These are phyloP conservation scores for Picea sitchensis DNA, from an alignment of 75 land plant species.

Conservation along the genomic window DNA sequence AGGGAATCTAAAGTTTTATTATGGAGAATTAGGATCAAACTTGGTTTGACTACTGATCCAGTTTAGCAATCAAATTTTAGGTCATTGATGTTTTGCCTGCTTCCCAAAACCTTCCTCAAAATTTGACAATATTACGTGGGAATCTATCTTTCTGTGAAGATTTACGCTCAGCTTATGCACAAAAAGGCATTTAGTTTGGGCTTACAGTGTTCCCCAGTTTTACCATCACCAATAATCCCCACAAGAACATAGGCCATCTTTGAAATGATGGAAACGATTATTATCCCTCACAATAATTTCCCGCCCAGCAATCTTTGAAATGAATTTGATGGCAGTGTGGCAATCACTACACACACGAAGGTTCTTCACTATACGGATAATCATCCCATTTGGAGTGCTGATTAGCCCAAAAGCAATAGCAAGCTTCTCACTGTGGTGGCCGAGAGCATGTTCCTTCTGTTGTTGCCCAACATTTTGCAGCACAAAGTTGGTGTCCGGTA, in stretches of 20 bases:
- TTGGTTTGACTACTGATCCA: too few relatives aligned
- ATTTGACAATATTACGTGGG: too few relatives aligned
- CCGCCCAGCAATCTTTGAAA: slow-evolving; percentile 21
- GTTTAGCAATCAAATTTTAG: too few relatives aligned
- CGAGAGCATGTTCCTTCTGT: slow-evolving; percentile 21
- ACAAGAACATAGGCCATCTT: slow-evolving; percentile 25
- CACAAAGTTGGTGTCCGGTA: slow-evolving; percentile 14
- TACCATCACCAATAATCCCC: slow-evolving; percentile 21
- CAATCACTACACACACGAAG: slow-evolving; percentile 25
- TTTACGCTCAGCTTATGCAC: too few relatives aligned
- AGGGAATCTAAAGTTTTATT: too few relatives aligned
- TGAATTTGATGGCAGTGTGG: slow-evolving; percentile 13
- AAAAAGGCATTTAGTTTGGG: too few relatives aligned
- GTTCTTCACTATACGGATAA: slow-evolving; percentile 28
- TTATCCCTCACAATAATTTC: slow-evolving; percentile 29
- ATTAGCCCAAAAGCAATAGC: slow-evolving; percentile 33
- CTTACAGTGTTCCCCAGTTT: not conserved
- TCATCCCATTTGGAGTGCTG: slow-evolving; percentile 22
- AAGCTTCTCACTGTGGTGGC: slow-evolving; percentile 29
- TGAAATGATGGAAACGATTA: slow-evolving; percentile 23
- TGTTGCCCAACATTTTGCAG: slow-evolving; percentile 16
- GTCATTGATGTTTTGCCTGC: too few relatives aligned
- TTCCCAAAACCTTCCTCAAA: too few relatives aligned
- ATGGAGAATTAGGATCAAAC: too few relatives aligned
- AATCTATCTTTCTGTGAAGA: too few relatives aligned